Percentiles rank a stretch among this genome's conserved stretches.
Evolutionary conservation across 331 rosid species (phyloP).

Genomic region (Arachis monticola): DNA sequence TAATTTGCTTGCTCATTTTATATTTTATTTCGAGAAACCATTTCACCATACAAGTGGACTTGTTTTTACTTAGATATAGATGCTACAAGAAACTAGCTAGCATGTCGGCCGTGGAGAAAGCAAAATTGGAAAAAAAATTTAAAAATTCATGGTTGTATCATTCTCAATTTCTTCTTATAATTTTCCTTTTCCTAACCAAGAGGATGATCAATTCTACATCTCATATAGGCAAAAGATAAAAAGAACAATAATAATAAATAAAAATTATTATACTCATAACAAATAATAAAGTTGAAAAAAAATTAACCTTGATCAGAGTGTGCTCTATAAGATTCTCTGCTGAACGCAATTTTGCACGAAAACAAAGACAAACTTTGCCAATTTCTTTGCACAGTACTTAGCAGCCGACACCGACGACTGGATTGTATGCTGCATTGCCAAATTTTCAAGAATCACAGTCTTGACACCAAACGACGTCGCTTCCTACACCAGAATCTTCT

Average conservation of each 20-base stretch:
- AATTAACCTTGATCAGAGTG: neutral
- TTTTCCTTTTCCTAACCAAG: neutral
- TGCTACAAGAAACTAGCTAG: too few relatives aligned
- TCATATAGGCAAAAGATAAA: too few relatives aligned
- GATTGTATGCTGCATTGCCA: slow-evolving; percentile 67
- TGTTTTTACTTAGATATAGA: too few relatives aligned
- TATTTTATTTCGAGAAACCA: too few relatives aligned
- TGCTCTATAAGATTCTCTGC: slow-evolving; percentile 52
- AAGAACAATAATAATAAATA: too few relatives aligned
- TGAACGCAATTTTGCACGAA: slow-evolving; percentile 77
- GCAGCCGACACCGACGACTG: slow-evolving; percentile 69
- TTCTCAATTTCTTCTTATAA: slow-evolving; percentile 7
- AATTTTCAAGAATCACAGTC: slow-evolving; percentile 69
- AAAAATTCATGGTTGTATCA: neutral
- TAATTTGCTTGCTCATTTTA: too few relatives aligned
- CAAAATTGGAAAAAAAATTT: too few relatives aligned
- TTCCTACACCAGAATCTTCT: too few relatives aligned
- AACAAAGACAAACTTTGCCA: slow-evolving; percentile 58
- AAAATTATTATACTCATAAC: too few relatives aligned
- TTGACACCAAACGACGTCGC: slow-evolving; percentile 52
- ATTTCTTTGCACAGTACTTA: slow-evolving; percentile 77
- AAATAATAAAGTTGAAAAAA: too few relatives aligned
- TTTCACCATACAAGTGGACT: too few relatives aligned
- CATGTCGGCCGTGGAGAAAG: too few relatives aligned
- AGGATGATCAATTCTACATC: neutral